phyloP scores from a whole-genome alignment of 2,329 filamentous ascomycete species.

The Neodidymelliopsis sp. region DNA sequence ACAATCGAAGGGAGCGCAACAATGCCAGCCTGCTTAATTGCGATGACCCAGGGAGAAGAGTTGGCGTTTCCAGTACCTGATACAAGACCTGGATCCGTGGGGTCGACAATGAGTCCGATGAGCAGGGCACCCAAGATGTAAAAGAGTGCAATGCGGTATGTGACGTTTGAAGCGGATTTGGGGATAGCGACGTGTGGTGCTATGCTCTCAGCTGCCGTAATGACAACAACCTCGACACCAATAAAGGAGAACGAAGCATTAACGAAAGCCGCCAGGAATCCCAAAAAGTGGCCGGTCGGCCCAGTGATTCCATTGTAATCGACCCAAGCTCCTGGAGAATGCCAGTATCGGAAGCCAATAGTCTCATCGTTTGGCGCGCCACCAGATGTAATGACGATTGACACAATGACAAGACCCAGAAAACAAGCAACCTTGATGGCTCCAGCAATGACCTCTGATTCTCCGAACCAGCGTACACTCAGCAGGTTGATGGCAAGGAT shows the following conservation, averaged over 20 bases:
- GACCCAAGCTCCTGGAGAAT: conserved; percentile 69
- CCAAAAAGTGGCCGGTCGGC: conserved; percentile 58
- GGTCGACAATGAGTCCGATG: conserved; percentile 65
- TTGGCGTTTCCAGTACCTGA: conserved; percentile 44
- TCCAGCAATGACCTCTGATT: conserved; percentile 55
- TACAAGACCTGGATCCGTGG: conserved; percentile 49
- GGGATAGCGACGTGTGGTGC: conserved; percentile 72
- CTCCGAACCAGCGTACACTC: conserved; percentile 60
- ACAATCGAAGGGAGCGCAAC: conserved; percentile 39
- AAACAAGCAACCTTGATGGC: conserved; percentile 53
- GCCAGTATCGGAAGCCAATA: conserved; percentile 74
- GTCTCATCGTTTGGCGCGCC: conserved; percentile 64
- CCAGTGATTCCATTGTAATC: conserved; percentile 67
- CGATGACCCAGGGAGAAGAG: conserved; percentile 63
- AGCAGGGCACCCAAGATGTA: conserved; percentile 58
- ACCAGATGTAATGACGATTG: conserved; percentile 33
- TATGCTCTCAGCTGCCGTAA: conserved; percentile 70
- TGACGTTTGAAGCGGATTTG: conserved; percentile 58
- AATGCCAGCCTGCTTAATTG: conserved; percentile 56
- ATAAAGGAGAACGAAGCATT: conserved; percentile 52
- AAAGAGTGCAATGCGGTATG: conserved; percentile 56
- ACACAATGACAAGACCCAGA: conserved; percentile 31
- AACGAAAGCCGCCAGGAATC: conserved; percentile 62
- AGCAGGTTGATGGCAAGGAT: conserved; percentile 60
- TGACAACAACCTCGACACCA: conserved; percentile 63